Evolutionary conservation across 306 rosid genomes (phyloP).

Genomic region (Sesbania bispinosa): DNA sequence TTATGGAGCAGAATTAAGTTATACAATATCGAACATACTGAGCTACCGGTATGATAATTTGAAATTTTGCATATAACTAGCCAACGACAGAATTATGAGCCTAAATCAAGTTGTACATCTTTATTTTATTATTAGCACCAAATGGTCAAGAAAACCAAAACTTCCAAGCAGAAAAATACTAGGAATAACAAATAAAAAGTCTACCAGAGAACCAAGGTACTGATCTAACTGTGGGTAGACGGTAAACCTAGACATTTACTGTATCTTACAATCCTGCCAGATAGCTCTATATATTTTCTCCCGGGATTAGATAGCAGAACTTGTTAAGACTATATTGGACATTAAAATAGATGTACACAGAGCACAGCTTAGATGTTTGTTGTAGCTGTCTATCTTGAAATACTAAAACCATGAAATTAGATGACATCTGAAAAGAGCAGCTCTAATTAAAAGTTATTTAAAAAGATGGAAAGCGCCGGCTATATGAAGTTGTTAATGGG

Average conservation of each 20-base stretch:
- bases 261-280: background rate
- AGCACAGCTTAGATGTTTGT: background rate
- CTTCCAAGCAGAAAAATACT: background rate
- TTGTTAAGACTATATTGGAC: background rate
- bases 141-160: conserved; percentile 4
- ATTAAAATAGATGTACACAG: background rate
- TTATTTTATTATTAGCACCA: background rate
- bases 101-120: conserved; percentile 5
- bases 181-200: background rate
- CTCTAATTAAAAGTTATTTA: background rate
- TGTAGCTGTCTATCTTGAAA: background rate
- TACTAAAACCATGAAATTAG: background rate
- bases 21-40: background rate
- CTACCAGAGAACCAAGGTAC: background rate
- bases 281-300: background rate
- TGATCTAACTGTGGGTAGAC: background rate
- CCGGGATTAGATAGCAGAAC: background rate
- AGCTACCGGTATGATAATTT: background rate
- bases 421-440: background rate
- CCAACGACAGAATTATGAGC: background rate
- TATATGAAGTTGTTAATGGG: background rate
- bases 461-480: background rate
- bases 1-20: background rate
- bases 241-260: background rate
- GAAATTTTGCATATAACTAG: conserved; percentile 7